A percentile compares a stretch with the other conserved stretches of the same genome.
These are phyloP conservation scores for Fragaria ananassa DNA, from an alignment of 306 rosid species.

Conservation along the genomic window DNA sequence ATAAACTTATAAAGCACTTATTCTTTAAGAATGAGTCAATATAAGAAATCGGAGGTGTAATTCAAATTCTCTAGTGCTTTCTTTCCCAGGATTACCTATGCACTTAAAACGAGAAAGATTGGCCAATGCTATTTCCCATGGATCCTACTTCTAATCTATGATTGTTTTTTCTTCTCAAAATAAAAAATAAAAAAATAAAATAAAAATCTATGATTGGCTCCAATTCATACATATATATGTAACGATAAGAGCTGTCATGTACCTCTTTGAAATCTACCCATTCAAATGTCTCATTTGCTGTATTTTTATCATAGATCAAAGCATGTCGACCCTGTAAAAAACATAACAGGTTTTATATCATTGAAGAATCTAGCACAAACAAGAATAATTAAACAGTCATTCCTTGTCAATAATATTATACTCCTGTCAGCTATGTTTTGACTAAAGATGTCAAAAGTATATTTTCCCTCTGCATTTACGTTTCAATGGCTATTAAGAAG, in stretches of 20 bases:
- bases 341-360: neutral
- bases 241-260: slow-evolving; percentile 3
- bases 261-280: slow-evolving; percentile 99
- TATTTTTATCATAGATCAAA: slow-evolving; percentile 77
- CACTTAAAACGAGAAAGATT: neutral
- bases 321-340: slow-evolving; percentile 77
- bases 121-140: neutral
- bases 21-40: neutral
- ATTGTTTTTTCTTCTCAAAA: neutral
- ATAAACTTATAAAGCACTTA: neutral
- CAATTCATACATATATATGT: neutral
- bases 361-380: neutral
- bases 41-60: neutral
- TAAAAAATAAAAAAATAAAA: no score
- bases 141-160: neutral
- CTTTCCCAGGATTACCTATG: neutral
- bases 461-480: neutral
- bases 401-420: slow-evolving; percentile 6
- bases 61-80: neutral
- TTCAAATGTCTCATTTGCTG: slow-evolving; percentile 83
- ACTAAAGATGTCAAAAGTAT: slow-evolving; percentile 14
- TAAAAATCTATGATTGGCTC: neutral
- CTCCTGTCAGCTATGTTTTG: slow-evolving; percentile 13
- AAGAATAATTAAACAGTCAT: neutral
- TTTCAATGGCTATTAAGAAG: no score